Percentiles rank a stretch among this genome's conserved stretches.
Evolutionary conservation across 768 basidiomycete genomes (phyloP).

Genomic region (Chiua virens): DNA sequence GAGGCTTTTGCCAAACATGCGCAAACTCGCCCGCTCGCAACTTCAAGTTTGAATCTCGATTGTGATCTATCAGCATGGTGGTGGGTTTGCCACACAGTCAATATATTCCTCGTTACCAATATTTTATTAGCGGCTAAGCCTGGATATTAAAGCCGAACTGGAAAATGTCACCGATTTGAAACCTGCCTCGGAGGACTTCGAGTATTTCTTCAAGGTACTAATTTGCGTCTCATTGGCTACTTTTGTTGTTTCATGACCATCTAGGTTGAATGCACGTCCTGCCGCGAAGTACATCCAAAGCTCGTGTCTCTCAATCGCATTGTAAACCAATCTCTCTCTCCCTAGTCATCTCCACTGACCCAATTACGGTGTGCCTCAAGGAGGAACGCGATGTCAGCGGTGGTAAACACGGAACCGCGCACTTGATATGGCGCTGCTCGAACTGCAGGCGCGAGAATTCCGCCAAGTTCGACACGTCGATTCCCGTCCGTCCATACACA

Average conservation of each 20-base stretch:
- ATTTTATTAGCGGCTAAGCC: constrained; percentile 47
- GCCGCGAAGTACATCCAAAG: constrained; percentile 76
- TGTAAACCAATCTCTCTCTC: constrained; percentile 37
- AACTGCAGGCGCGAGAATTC: constrained; percentile 79
- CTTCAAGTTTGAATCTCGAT: neutral
- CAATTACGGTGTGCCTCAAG: constrained; percentile 40
- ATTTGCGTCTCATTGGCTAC: neutral
- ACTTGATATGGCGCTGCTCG: constrained; percentile 82
- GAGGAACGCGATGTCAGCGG: constrained; percentile 65
- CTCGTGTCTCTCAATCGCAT: constrained; percentile 66
- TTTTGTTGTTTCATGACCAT: neutral
- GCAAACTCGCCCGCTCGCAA: constrained; percentile 25
- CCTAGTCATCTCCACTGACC: constrained; percentile 1
- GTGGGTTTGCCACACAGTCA: constrained; percentile 36
- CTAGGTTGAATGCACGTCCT: constrained; percentile 78
- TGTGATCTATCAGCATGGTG: constrained; percentile 42
- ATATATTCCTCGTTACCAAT: neutral
- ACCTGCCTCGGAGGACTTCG: constrained; percentile 68
- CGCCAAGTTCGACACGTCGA: constrained; percentile 67
- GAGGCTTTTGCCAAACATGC: constrained; percentile 21
- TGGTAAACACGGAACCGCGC: constrained; percentile 64
- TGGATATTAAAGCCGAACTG: constrained; percentile 77
- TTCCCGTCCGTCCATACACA: constrained; percentile 51
- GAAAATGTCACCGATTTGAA: constrained; percentile 73
- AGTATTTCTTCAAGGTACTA: constrained; percentile 82